Conservation (phyloP, 768 basidiomycete species). For the Obba rivulosa region DNA sequence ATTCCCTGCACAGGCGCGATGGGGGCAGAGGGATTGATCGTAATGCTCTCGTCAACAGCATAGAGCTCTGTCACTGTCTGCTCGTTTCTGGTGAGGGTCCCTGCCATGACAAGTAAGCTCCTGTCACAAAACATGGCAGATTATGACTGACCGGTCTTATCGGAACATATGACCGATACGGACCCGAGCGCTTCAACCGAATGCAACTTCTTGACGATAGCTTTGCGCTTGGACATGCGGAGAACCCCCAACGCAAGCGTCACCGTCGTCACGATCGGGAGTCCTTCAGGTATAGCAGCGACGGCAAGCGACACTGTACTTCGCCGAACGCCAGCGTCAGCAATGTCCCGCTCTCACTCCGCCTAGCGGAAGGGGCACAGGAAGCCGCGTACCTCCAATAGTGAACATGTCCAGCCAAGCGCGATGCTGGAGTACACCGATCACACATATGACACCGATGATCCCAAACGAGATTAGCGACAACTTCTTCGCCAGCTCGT, state of each 20-base stretch:
- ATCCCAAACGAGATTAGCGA: constrained; percentile 90
- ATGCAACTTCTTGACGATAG: constrained; percentile 95
- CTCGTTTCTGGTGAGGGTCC: constrained; percentile 93
- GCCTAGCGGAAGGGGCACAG: neutral
- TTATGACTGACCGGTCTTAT: constrained; percentile 77
- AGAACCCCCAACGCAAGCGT: constrained; percentile 93
- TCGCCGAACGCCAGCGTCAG: constrained; percentile 14
- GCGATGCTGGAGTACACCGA: constrained; percentile 80
- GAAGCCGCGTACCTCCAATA: constrained; percentile 74
- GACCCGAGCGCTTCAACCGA: constrained; percentile 92
- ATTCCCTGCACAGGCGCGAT: constrained; percentile 30
- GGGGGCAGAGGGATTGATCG: constrained; percentile 51
- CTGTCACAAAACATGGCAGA: neutral
- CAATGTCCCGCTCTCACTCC: neutral
- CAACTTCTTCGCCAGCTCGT: constrained; percentile 90
- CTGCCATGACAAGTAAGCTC: constrained; percentile 24
- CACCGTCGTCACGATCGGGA: constrained; percentile 96
- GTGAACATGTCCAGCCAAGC: constrained; percentile 99
- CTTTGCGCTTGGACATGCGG: constrained; percentile 90
- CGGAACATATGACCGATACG: constrained; percentile 96
- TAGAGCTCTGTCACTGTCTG: constrained; percentile 91
- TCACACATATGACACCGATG: constrained; percentile 88
- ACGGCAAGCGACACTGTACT: constrained; percentile 87
- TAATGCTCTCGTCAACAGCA: constrained; percentile 74
- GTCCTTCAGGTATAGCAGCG: constrained; percentile 95